These are phyloP conservation scores for Beta macrorhiza DNA, from an alignment of 179 eudicot genomes.

Conservation along the genomic window DNA sequence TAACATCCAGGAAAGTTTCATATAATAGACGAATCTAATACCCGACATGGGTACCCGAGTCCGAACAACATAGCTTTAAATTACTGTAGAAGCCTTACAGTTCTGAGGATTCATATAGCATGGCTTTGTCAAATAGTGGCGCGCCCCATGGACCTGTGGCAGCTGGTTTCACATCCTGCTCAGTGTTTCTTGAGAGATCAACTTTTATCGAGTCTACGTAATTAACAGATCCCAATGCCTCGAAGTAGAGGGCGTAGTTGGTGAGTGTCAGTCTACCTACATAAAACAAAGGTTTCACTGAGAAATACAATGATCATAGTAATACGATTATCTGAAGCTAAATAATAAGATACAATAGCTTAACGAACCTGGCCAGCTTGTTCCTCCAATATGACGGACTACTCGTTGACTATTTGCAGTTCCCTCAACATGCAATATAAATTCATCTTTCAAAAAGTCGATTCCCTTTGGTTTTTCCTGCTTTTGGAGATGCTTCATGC, in stretches of 20 bases:
- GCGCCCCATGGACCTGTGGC: conserved; percentile 98
- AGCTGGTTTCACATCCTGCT: conserved; percentile 68
- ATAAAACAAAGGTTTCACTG: conserved; percentile 21
- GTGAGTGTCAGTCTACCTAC: conserved; percentile 91
- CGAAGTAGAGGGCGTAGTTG: conserved; percentile 90
- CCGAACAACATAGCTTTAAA: too few species aligned
- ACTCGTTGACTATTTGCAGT: conserved; percentile 79
- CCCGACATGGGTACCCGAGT: too few species aligned
- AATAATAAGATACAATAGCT: background rate
- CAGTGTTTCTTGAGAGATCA: conserved; percentile 55
- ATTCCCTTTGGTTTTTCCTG: conserved; percentile 65
- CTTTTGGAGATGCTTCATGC: conserved; percentile 63
- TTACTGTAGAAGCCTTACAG: conserved; percentile 44
- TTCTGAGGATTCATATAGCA: conserved; percentile 64
- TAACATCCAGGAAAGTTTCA: too few species aligned
- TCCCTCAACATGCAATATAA: conserved; percentile 89
- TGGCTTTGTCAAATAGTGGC: conserved; percentile 89
- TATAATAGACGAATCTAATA: too few species aligned
- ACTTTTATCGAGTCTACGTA: conserved; percentile 70
- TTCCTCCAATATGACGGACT: conserved; percentile 79
- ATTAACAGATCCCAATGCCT: conserved; percentile 59
- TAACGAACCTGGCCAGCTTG: conserved; percentile 86
- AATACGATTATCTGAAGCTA: background rate
- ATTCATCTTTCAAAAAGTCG: conserved; percentile 71
- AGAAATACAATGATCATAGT: background rate